Conservation (phyloP, 495 filamentous ascomycete species). For the Barbatosphaeria neglecta region DNA sequence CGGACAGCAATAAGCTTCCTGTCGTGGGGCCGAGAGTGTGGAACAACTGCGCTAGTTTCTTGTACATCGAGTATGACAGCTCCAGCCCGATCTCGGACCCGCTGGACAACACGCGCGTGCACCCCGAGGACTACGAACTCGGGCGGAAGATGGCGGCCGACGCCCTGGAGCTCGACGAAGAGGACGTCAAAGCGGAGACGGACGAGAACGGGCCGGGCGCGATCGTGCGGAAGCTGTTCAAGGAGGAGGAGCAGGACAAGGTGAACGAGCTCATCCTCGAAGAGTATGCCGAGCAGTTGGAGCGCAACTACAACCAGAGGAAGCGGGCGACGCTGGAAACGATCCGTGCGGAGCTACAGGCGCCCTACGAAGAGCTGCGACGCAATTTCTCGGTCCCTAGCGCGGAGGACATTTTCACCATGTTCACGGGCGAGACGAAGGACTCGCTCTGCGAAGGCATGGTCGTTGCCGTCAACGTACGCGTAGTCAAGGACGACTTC, state of each 20-base stretch:
- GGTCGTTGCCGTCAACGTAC: slow-evolving; percentile 82
- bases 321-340: slow-evolving; percentile 95
- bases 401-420: slow-evolving; percentile 83
- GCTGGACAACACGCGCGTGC: slow-evolving; percentile 89
- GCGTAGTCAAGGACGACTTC: slow-evolving; percentile 79
- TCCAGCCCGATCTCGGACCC: slow-evolving; percentile 74
- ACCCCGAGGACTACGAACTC: slow-evolving; percentile 96
- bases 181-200: slow-evolving; percentile 89
- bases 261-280: slow-evolving; percentile 94
- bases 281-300: slow-evolving; percentile 91
- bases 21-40: slow-evolving; percentile 85
- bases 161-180: slow-evolving; percentile 89
- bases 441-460: slow-evolving; percentile 77
- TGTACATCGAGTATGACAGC: slow-evolving; percentile 76
- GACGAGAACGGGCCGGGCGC: slow-evolving; percentile 80
- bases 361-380: slow-evolving; percentile 88
- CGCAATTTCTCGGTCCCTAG: slow-evolving; percentile 61
- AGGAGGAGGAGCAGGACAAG: slow-evolving; percentile 81
- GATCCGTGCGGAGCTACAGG: slow-evolving; percentile 83
- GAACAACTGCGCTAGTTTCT: slow-evolving; percentile 92
- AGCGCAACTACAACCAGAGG: slow-evolving; percentile 80
- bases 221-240: slow-evolving; percentile 83
- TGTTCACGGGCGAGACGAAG: slow-evolving; percentile 86
- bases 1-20: slow-evolving; percentile 58
- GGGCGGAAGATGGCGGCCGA: slow-evolving; percentile 97